These are phyloP conservation scores for Lycium ferocissimum DNA, from an alignment of 257 asterid genomes.

Conservation along the genomic window DNA sequence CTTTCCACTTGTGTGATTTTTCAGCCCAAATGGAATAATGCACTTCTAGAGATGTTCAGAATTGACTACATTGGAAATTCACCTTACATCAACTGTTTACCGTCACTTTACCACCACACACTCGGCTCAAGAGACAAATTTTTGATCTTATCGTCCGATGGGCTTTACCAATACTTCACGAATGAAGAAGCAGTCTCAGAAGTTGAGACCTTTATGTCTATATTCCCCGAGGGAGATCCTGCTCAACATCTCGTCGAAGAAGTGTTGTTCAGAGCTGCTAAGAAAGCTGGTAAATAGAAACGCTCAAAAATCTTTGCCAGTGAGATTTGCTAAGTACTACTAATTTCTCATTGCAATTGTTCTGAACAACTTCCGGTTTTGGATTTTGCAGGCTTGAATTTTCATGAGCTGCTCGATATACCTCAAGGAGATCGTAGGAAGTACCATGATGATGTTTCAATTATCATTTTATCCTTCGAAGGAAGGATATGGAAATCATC, in stretches of 20 bases:
- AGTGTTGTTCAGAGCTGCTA: constrained; percentile 94
- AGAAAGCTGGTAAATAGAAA: constrained; percentile 76
- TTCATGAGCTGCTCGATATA: constrained; percentile 80
- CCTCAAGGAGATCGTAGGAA: constrained; percentile 91
- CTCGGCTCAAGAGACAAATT: constrained; percentile 72
- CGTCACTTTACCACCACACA: constrained; percentile 81
- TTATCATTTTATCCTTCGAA: constrained; percentile 87
- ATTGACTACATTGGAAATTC: constrained; percentile 77
- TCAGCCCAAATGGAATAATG: constrained; percentile 95
- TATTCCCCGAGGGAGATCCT: constrained; percentile 96
- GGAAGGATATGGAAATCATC: constrained; percentile 96
- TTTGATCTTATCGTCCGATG: constrained; percentile 93
- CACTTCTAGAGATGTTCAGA: constrained; percentile 87
- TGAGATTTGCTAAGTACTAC: neutral
- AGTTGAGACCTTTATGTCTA: constrained; percentile 79
- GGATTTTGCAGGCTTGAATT: constrained; percentile 70
- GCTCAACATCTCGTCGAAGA: constrained; percentile 98
- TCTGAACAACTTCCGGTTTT: constrained; percentile 7
- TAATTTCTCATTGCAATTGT: constrained; percentile 5
- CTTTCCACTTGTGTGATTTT: constrained; percentile 28
- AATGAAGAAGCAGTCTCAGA: constrained; percentile 86
- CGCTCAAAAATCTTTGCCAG: neutral
- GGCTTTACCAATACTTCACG: constrained; percentile 95
- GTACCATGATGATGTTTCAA: constrained; percentile 92
- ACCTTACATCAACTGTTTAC: constrained; percentile 81